Base-by-base conservation (phyloP, 169 alveolate species). In the Cryptosporidium meleagridis region DNA sequence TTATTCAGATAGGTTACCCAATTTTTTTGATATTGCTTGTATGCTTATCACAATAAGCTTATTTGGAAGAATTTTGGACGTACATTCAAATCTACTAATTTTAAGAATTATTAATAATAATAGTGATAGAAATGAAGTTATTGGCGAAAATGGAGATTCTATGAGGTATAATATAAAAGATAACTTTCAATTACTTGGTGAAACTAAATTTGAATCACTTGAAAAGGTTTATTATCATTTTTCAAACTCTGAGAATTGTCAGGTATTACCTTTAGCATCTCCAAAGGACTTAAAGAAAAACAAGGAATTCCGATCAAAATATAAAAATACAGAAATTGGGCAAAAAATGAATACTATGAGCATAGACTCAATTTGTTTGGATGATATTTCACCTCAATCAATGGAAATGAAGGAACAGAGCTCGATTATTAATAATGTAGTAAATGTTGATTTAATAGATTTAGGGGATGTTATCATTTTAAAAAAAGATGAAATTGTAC, bases 21-120 rank as follows among this genome's bases (percentile, higher is more conserved):
- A 80, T 39, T 80, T 80, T 65, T 48, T 80, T 26, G 89, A 80
- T n/a, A 80, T 53, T 26, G 89, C 89, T 29, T 80, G 89, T 26
- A 62, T 80, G 75, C 75, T 80, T 18, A 62, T 31, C 9, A 80
- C 89, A 62, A 80, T 80, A 12, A 80, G 89, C 16, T 65, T 80
- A 39, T 80, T 80, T 65, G 89, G 89, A 59, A 80, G 75, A 41
- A 80, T 80, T 45, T 41, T 80, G 51, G 89, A 80, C 9, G 62
- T 80, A 23, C 89, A 65, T 29, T 59, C 89, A 5, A 80, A 67
- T 26, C 53, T 80, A 21, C 31, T 80, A 5, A 65, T 80, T 23
- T 29, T 62, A 44, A 80, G 55, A 59, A 80, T 80, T 3, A 31
- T 80, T 8, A 80, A 80, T 41, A 23, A 26, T 16, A 75, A 58